phyloP scores from a whole-genome alignment of 177 flowering plant species.

The Vitis hybrid region DNA sequence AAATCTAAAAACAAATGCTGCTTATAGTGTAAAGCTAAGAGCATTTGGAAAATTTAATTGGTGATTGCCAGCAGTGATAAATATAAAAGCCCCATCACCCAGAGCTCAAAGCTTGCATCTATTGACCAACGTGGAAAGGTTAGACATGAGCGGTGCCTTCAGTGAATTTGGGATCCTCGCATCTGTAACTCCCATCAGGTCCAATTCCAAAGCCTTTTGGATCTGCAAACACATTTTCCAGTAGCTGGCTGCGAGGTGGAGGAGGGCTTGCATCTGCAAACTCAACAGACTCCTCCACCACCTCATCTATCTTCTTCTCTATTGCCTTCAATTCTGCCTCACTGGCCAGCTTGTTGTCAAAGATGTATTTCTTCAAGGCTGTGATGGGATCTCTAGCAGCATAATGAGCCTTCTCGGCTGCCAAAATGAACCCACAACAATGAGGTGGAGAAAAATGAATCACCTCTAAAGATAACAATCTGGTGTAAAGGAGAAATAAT shows the following conservation, averaged over 20 bases:
- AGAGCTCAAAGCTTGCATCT: background rate
- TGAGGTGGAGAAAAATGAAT: background rate
- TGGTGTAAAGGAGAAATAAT: background rate
- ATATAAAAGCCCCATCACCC: background rate
- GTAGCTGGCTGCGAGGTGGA: conserved; percentile 72
- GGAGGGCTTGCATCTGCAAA: conserved; percentile 84
- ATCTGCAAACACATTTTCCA: conserved; percentile 85
- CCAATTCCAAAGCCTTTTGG: conserved; percentile 94
- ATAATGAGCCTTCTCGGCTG: conserved; percentile 91
- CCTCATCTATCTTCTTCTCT: conserved; percentile 86
- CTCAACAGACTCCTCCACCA: conserved; percentile 87
- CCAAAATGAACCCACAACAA: conserved; percentile 1
- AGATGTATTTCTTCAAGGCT: conserved; percentile 79
- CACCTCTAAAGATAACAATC: background rate
- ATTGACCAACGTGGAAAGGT: background rate
- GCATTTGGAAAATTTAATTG: conserved; percentile 1
- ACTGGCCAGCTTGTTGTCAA: conserved; percentile 69
- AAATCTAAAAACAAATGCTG: conserved; percentile 7
- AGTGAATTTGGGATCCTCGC: conserved; percentile 95
- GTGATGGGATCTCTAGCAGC: conserved; percentile 84
- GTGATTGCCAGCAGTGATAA: conserved; percentile 8
- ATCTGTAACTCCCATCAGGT: conserved; percentile 93
- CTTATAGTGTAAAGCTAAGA: conserved; percentile 5
- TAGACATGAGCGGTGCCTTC: conserved; percentile 93
- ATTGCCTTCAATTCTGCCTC: conserved; percentile 88